Evolutionary conservation across 2,329 filamentous ascomycete genomes (phyloP).

Genomic region (Fusarium nygamai): DNA sequence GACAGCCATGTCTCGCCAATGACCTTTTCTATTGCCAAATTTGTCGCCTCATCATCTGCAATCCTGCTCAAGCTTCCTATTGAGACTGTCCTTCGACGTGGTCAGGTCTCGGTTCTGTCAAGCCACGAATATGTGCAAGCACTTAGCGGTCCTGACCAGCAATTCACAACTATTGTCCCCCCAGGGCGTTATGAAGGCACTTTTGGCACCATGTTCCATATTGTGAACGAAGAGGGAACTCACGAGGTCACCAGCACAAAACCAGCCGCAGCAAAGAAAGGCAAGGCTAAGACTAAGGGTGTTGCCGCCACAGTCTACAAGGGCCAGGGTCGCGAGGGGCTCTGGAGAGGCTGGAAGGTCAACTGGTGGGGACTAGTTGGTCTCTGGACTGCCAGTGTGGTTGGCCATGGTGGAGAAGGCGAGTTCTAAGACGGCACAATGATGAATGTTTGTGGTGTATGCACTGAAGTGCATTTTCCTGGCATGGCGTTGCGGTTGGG

Average conservation of each 20-base stretch:
- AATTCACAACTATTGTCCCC: slow-evolving; percentile 79
- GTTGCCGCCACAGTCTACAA: slow-evolving; percentile 54
- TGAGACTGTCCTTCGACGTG: slow-evolving; percentile 89
- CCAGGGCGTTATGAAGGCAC: slow-evolving; percentile 86
- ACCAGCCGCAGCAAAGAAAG: slow-evolving; percentile 46
- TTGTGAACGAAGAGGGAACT: slow-evolving; percentile 83
- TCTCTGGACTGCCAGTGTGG: slow-evolving; percentile 74
- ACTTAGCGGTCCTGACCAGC: slow-evolving; percentile 53
- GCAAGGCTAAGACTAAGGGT: slow-evolving; percentile 46
- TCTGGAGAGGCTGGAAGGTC: slow-evolving; percentile 80
- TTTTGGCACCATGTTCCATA: slow-evolving; percentile 89
- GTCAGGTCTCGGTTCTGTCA: slow-evolving; percentile 79
- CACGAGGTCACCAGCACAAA: slow-evolving; percentile 54
- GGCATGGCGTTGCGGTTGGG: slow-evolving; percentile 49
- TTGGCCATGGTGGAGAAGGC: slow-evolving; percentile 69
- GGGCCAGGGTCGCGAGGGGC: slow-evolving; percentile 74
- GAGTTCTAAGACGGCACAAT: slow-evolving; percentile 58
- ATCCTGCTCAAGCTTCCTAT: slow-evolving; percentile 88
- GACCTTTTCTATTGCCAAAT: slow-evolving; percentile 83
- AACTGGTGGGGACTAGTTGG: slow-evolving; percentile 82
- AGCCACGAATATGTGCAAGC: slow-evolving; percentile 62
- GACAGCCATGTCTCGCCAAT: slow-evolving; percentile 84
- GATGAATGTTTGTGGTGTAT: slow-evolving; percentile 29
- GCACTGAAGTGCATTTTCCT: slow-evolving; percentile 43
- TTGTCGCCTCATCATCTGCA: slow-evolving; percentile 81